A percentile compares a stretch with the other conserved stretches of the same genome.
These are phyloP conservation scores for Spirogloea muscicola DNA, from an alignment of 139 green algal genomes.

Conservation along the genomic window DNA sequence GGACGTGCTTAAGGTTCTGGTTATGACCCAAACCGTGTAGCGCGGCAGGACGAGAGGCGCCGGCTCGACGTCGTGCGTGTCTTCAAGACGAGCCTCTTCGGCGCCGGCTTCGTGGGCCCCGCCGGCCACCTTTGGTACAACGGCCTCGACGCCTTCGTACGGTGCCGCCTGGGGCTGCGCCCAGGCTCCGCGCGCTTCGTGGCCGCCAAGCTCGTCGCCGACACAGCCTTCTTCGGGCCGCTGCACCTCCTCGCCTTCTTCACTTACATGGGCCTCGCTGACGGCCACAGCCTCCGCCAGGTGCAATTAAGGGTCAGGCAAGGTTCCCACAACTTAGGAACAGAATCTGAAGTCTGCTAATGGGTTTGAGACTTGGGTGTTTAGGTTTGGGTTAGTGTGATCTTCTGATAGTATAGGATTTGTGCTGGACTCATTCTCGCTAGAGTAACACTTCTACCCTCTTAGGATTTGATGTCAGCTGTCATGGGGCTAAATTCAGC, in stretches of 20 bases:
- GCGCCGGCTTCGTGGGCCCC: slow-evolving; percentile 28
- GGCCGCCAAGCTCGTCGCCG: slow-evolving; percentile 42
- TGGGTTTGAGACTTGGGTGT: too few species aligned
- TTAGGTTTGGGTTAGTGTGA: too few species aligned
- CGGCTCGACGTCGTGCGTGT: slow-evolving; percentile 7
- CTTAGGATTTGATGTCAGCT: too few species aligned
- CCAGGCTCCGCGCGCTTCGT: slow-evolving; percentile 37
- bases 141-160: slow-evolving; percentile 26
- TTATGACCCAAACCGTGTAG: not conserved
- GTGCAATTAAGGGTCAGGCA: too few species aligned
- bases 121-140: slow-evolving; percentile 40
- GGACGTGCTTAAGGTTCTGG: not conserved
- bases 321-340: too few species aligned
- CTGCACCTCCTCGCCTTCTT: slow-evolving; percentile 48
- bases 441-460: too few species aligned
- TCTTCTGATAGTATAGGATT: too few species aligned
- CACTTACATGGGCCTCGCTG: slow-evolving; percentile 44
- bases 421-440: too few species aligned
- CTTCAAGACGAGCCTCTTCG: slow-evolving; percentile 23
- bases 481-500: too few species aligned
- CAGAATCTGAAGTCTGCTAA: too few species aligned
- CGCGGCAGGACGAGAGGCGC: not conserved
- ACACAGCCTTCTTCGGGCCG: slow-evolving; percentile 49
- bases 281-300: not conserved
- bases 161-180: slow-evolving; percentile 1